These are phyloP conservation scores for Cardamine resedifolia DNA, from an alignment of 345 rosid species.

Conservation along the genomic window DNA sequence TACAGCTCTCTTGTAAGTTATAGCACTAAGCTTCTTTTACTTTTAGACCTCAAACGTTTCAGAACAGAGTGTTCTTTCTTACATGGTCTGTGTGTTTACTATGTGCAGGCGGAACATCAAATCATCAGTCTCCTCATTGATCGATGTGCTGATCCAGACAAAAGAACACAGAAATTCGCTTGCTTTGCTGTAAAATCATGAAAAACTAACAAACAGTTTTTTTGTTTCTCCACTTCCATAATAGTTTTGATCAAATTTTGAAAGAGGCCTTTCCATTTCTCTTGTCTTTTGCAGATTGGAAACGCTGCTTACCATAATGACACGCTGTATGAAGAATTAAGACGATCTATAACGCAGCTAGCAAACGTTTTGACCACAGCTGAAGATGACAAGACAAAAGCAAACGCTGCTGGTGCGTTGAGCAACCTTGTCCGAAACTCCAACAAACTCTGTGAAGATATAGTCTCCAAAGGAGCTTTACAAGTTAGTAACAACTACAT, in stretches of 20 bases:
- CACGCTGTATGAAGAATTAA: slow-evolving; percentile 71
- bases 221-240: neutral
- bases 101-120: slow-evolving; percentile 61
- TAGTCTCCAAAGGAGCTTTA: slow-evolving; percentile 87
- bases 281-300: slow-evolving; percentile 57
- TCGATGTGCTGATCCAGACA: slow-evolving; percentile 92
- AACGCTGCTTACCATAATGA: slow-evolving; percentile 96
- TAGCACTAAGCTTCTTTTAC: slow-evolving; percentile 1
- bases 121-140: slow-evolving; percentile 78
- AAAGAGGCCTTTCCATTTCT: neutral
- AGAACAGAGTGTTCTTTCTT: slow-evolving; percentile 27
- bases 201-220: neutral
- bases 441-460: slow-evolving; percentile 83
- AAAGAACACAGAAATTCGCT: slow-evolving; percentile 88
- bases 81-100: neutral
- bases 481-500: slow-evolving; percentile 51
- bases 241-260: neutral
- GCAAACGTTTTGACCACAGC: slow-evolving; percentile 68
- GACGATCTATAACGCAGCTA: slow-evolving; percentile 81
- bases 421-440: slow-evolving; percentile 98
- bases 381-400: slow-evolving; percentile 96
- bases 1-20: slow-evolving; percentile 67
- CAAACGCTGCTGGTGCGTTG: slow-evolving; percentile 95
- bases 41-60: slow-evolving; percentile 6
- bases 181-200: slow-evolving; percentile 83